Evolutionary conservation across 1,284 basidiomycete genomes (phyloP), one percentile per base, ranked within the genome.

Genomic region (Malassezia japonica): DNA sequence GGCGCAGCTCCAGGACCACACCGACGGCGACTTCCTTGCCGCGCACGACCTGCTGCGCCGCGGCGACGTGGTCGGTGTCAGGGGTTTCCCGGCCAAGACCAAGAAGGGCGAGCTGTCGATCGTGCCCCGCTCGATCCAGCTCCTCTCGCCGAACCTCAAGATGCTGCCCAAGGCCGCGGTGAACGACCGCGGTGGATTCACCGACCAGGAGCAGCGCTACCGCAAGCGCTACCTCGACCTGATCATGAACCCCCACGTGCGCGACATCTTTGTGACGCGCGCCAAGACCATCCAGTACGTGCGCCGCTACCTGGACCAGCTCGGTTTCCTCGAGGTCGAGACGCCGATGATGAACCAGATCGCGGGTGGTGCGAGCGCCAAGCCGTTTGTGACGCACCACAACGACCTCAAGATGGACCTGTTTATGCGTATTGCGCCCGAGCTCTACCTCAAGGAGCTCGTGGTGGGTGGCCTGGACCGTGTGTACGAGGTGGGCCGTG

Each of bases 171-270:
- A 70, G 55, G 64, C 63, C 2, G 53, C 62, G 24, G 55, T 67
- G 50, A 53, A 51, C 27, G 48, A 64, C 87, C 52, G 90, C 86
- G 15, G 81, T 81, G 60, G 70, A 21, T 67, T 72, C 50, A 71
- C 67, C 45, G 92, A 99, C 77, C 85, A 89, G 74, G 92, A 98
- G 76, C 89, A 86, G 46, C 84, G 92, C 50, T 95, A 96, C 80
- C 83, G 94, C 76, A 98, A 96, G 84, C 85, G 92, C 51, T 96
- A 98, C 79, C 83, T 99, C 57, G 92, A 99, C 76, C 81, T 99
- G 62, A 95, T 99, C 76, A 81, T 98, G 76, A 94, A 88, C 76
- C 83, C 87, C 46, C 80, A 83, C 63, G 90, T 90, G 15, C 84
- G 94, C 62, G 83, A 85, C 61, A 83, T 92, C 60, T 98, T 98